Evolutionary conservation across 805 yeast species (phyloP).

Genomic region (Kuraishia borneana): DNA sequence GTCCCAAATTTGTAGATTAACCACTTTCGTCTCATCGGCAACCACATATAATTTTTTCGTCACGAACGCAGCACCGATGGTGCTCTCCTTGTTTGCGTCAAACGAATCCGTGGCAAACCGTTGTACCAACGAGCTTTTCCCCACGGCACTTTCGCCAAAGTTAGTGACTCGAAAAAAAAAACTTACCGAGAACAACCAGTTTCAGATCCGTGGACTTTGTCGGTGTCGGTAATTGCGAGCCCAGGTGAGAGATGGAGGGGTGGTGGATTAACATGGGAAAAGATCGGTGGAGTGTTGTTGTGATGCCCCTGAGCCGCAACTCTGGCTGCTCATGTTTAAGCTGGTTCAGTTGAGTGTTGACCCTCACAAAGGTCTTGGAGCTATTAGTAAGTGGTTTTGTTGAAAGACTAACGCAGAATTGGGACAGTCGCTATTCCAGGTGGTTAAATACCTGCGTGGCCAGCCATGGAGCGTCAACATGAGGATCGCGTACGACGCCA

Average conservation of each 20-base stretch:
- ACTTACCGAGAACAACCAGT: constrained; percentile 19
- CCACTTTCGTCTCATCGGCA: constrained; percentile 12
- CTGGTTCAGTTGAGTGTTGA: constrained; percentile 6
- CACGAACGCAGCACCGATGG: constrained; percentile 97
- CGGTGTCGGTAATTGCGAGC: constrained; percentile 8
- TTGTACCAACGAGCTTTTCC: constrained; percentile 68
- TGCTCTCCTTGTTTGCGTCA: constrained; percentile 73
- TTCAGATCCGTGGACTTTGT: constrained; percentile 19
- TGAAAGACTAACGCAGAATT: constrained; percentile 5
- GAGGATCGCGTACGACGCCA: constrained; percentile 11
- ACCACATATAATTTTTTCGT: constrained; percentile 56
- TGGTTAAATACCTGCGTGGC: constrained; percentile 7
- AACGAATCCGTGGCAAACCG: constrained; percentile 65
- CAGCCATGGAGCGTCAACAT: constrained; percentile 8
- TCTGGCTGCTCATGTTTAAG: background rate
- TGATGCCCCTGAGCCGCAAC: background rate
- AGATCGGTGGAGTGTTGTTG: background rate
- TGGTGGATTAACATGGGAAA: constrained; percentile 3
- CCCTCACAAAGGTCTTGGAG: constrained; percentile 16
- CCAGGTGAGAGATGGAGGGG: constrained; percentile 3
- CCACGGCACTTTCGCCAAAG: constrained; percentile 45
- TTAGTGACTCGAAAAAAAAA: constrained; percentile 12
- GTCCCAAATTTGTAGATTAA: constrained; percentile 74
- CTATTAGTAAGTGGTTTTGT: constrained; percentile 5
- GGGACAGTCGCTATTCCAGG: constrained; percentile 14